Percentiles rank a stretch among this genome's conserved stretches.
These are phyloP conservation scores for Calonectria hongkongensis DNA, from an alignment of 2,329 filamentous ascomycete species.

Conservation along the genomic window DNA sequence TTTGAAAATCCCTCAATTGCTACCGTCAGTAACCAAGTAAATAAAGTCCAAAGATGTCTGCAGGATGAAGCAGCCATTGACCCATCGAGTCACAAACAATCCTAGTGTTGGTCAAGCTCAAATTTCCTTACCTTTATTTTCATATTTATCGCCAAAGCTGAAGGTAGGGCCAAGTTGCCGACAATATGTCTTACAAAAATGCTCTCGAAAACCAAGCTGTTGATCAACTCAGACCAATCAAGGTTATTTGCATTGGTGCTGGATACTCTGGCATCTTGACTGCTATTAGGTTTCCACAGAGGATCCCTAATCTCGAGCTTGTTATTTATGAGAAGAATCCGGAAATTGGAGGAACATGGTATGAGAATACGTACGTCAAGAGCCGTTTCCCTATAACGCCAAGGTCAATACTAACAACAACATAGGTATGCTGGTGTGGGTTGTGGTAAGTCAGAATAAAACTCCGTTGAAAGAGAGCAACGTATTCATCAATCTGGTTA, in stretches of 20 bases:
- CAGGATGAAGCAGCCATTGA: too few relatives aligned
- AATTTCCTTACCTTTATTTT: too few relatives aligned
- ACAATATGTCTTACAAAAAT: background rate
- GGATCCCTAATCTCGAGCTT: constrained; percentile 33
- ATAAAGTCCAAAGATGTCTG: too few relatives aligned
- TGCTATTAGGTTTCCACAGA: constrained; percentile 29
- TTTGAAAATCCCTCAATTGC: too few relatives aligned
- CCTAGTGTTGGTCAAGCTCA: too few relatives aligned
- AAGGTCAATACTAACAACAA: background rate
- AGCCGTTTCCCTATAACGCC: background rate
- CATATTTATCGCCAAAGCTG: too few relatives aligned
- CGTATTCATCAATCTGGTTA: background rate
- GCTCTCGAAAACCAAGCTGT: background rate
- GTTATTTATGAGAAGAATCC: constrained; percentile 45
- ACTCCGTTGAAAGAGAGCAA: background rate
- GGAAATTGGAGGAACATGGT: constrained; percentile 46
- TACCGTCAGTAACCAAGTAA: too few relatives aligned
- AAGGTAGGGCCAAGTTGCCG: too few relatives aligned
- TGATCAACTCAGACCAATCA: constrained; percentile 8
- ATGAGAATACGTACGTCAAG: constrained; percentile 39
- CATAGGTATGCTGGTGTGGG: constrained; percentile 12
- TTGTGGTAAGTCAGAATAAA: background rate
- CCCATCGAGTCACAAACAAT: too few relatives aligned
- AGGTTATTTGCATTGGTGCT: constrained; percentile 37
- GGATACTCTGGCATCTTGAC: constrained; percentile 38